Evolutionary conservation across 2,329 filamentous ascomycete genomes (phyloP), one percentile per base, ranked within the genome.

Genomic region (Eutypella sp.): DNA sequence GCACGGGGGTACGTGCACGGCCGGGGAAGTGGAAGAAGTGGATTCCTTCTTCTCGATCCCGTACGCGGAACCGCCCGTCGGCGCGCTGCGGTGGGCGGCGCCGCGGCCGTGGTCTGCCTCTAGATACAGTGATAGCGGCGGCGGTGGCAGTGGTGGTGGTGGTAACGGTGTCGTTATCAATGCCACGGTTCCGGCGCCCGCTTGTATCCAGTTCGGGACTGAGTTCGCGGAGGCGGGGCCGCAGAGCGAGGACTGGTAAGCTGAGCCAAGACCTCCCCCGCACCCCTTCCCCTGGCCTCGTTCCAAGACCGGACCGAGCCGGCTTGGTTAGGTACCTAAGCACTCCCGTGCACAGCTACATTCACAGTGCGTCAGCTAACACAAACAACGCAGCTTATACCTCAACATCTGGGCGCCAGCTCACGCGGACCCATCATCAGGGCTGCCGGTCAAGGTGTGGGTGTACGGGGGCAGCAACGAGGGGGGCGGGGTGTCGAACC

Each of bases 401-500:
- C 9, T 57, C 7, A 27, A 56, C 20, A 23, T 57, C 19, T 57
- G 53, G 52, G 37, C 48, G 4, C 54, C 55, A 3, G 41, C 40
- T 18, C 50, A 48, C 10, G 50, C 52, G 9, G 52, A 45, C 34
- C 39, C 47, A 16, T 29, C 45, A 5, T 55, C 55, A 9, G 51
- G 52, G 16, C 53, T 60, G 11, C 57, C 41, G 1, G 56, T 61
- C 20, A 59, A 57, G 33, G 57, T 57, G 9, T 60, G 57, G 57
- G 10, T 60, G 3, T 57, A 55, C 16, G 58, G 56, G 5, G 58
- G 57, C 9, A 49, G 48, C 10, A 58, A 59, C 23, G 43, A 48
- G 34, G 56, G 48, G 1, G 57, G 57, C 15, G 54, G 57, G 0
- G 45, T 58, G 13, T 55, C 55, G 1, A 47, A 59, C 27, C 51